These are phyloP conservation scores for Miamiensis avidus DNA, from an alignment of 169 alveolate species.

Conservation along the genomic window DNA sequence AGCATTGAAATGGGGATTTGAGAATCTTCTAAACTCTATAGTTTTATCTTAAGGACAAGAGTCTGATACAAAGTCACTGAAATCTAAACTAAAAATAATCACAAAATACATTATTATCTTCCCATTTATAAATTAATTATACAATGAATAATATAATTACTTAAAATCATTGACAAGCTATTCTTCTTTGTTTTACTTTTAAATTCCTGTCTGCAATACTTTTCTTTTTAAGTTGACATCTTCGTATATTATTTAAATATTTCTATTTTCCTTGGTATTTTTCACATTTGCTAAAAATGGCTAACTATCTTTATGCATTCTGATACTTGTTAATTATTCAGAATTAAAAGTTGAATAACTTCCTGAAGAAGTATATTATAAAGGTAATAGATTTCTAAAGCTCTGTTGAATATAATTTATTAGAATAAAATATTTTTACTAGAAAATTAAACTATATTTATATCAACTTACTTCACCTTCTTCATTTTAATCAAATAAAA, in stretches of 20 bases:
- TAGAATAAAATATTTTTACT: too few relatives aligned
- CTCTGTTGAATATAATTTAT: too few relatives aligned
- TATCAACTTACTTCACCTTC: too few relatives aligned
- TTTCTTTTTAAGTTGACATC: neutral
- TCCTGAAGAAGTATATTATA: neutral
- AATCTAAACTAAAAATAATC: neutral
- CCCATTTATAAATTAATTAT: too few relatives aligned
- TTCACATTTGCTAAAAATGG: neutral
- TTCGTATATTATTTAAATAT: neutral
- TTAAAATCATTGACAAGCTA: too few relatives aligned
- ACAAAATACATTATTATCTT: too few relatives aligned
- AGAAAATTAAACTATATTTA: too few relatives aligned
- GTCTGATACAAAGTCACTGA: neutral
- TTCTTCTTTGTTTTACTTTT: neutral
- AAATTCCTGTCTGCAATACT: neutral
- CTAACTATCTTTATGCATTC: neutral
- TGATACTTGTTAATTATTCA: neutral
- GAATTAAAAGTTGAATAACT: neutral
- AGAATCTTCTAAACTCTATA: neutral
- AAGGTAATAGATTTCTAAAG: neutral
- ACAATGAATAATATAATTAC: too few relatives aligned
- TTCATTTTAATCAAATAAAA: neutral
- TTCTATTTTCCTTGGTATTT: neutral
- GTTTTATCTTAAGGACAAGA: neutral
- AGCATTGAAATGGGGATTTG: slow-evolving; percentile 29